Base-by-base conservation (phyloP, 257 asterid genomes). In the Striga asiatica region DNA sequence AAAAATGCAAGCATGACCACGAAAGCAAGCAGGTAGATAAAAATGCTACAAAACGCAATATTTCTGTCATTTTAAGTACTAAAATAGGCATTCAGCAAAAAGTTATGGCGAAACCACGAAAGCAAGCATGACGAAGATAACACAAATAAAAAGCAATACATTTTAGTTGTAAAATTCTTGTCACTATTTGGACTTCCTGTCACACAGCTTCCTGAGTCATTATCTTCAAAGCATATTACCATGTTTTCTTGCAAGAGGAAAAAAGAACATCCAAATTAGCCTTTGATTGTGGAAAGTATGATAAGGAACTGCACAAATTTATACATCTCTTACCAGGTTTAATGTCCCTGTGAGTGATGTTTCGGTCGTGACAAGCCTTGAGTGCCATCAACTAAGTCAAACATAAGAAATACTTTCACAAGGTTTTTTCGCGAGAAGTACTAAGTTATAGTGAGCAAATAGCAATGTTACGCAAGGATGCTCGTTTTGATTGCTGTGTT, bases 271-370 rank as follows among this genome's bases (percentile, higher is more conserved):
- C 35, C 61, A 39, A 58, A 52, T 72, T 55, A 61, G 70, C 56
- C 66, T 17, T 66, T 67, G 22, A 41, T 23, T 28, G 11, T 14
- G 32, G n/a, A 47, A 58, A 49, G 39, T 23, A 46, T 14, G 27
- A 42, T 47, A 56, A 35, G 2, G 6, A 23, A 31, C 54, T 24
- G 49, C 35, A 57, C 28, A 27, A 50, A 45, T 49, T 16, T 27
- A 52, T 41, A 61, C 35, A 53, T 56, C 64, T 56, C 79, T 62
- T 76, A 91, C 98, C 98, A 69, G 98, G 98, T 73, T 91, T 91
- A 58, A 91, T 82, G 76, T 91, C 98, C 71, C 98, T 81, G 68
- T 91, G 98, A 54, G 95, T 87, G 71, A 91, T 82, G 76, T 84
- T 88, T 58, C 93, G 96, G 66, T 78, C 86, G 54, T 91, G 98